Base-by-base conservation (phyloP, 768 basidiomycete genomes). In the Xerocomus potaroensis region DNA sequence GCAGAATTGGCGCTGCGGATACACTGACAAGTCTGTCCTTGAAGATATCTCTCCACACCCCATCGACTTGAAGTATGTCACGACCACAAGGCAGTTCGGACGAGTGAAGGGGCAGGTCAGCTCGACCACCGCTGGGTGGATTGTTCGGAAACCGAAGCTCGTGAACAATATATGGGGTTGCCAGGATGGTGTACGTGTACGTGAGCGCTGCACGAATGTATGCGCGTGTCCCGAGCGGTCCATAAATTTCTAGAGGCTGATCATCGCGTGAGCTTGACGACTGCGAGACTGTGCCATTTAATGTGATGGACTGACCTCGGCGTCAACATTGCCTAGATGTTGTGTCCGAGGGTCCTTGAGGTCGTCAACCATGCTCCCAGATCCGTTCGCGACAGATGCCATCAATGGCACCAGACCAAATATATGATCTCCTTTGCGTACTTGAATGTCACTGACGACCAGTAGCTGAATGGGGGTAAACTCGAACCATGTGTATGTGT, bases 401-500 rank as follows among this genome's bases (percentile, higher is more conserved):
- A 91, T 72, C 29, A 91, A 63, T 5, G 85, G 84, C 18, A 81
- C 56, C 8, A 90, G 59, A 8, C 88, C 90, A 60, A 87, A 86
- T 21, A 90, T 85, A 62, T 91, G 87, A 64, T 90, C 86, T 3
- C 88, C 88, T 90, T 58, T 26, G 7, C n/a, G 50, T 29, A 38
- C 36, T 39, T 26, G 15, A 21, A 27, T 21, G 22, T 47, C 34
- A 51, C 23, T 36, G 8, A n/a, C 15, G 24, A 9, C 30, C 10
- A 21, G 41, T 16, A 16, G 19, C n/a, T 3, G 32, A 15, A 40
- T 10, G 33, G 37, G 41, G 10, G 10, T 3, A 26, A 36, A 22
- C 11, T 38, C 53, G 29, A 46, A 88, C 91, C 90, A 68, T 93
- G 91, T 0, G 86, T 86, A 67, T 94, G 91, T 1, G 91, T 92